Conservation (phyloP, 371 early-diverging fungal genomes). For the Neoconidiobolus thromboides region DNA sequence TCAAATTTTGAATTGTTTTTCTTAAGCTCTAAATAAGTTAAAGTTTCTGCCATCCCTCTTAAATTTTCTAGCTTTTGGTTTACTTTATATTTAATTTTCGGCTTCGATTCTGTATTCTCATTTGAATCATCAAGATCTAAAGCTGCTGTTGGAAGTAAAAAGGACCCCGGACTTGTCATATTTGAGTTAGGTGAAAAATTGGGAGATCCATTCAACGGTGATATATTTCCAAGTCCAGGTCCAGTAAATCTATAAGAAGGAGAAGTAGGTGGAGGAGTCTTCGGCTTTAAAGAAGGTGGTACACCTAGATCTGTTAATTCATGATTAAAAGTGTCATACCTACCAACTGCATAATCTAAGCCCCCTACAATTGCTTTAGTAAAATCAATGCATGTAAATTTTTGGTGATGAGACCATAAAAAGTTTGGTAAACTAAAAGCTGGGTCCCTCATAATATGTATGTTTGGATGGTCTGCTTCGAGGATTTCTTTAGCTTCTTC, state of each 20-base stretch:
- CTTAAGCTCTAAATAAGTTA: not conserved
- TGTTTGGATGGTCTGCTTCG: not conserved
- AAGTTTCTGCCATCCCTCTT: not conserved
- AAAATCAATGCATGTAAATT: not conserved
- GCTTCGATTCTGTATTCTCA: too few relatives aligned
- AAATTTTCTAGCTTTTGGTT: not conserved
- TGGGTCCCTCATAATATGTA: not conserved
- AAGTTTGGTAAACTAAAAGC: not conserved
- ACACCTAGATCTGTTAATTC: not conserved
- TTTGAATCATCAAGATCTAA: too few relatives aligned
- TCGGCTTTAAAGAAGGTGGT: not conserved
- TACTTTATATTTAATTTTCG: too few relatives aligned
- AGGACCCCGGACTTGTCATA: too few relatives aligned
- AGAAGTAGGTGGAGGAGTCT: not conserved
- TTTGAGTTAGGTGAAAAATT: too few relatives aligned
- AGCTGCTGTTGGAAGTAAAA: too few relatives aligned
- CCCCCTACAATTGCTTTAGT: not conserved
- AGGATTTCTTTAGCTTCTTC: not conserved
- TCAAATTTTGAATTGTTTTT: not conserved
- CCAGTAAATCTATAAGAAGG: not conserved
- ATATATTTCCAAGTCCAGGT: not conserved
- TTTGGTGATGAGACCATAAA: conserved; percentile 4
- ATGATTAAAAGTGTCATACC: not conserved
- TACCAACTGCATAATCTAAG: conserved; percentile 1
- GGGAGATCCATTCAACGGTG: not conserved